Evolutionary conservation across 2,329 filamentous ascomycete species (phyloP).

Genomic region (Penicillium vulpinum): DNA sequence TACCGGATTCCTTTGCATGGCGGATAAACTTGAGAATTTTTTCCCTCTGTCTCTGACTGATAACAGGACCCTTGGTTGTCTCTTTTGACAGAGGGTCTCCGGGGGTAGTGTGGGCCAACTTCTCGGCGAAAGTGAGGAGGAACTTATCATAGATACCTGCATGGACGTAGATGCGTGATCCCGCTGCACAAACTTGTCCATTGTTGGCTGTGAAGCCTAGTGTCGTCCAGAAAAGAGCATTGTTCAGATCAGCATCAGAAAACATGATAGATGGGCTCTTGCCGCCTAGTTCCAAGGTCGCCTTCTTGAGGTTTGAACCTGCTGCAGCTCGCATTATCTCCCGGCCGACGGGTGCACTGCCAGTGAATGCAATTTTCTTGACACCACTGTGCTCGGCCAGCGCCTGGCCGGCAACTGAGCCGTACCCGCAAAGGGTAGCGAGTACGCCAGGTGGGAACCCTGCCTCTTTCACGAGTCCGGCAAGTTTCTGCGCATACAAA

Average conservation of each 20-base stretch:
- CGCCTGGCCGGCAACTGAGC: background rate
- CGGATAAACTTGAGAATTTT: background rate
- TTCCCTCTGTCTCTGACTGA: background rate
- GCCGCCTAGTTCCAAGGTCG: background rate
- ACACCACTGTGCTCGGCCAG: background rate
- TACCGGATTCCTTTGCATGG: background rate
- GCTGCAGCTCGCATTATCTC: background rate
- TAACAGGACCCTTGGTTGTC: background rate
- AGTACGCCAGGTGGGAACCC: background rate
- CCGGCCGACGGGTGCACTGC: background rate
- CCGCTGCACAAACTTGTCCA: background rate
- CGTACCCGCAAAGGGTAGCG: background rate
- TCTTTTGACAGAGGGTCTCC: background rate
- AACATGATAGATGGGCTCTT: background rate
- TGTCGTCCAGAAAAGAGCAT: background rate
- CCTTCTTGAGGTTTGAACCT: background rate
- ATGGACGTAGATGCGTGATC: background rate
- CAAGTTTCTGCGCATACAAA: background rate
- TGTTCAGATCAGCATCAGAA: background rate
- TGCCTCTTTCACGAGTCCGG: background rate
- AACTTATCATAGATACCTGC: background rate
- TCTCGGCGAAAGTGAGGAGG: background rate
- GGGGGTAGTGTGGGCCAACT: background rate
- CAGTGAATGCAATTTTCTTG: conserved; percentile 2
- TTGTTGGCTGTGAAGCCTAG: background rate